Conservation (phyloP, 495 filamentous ascomycete species). For the Penicillium steckii region DNA sequence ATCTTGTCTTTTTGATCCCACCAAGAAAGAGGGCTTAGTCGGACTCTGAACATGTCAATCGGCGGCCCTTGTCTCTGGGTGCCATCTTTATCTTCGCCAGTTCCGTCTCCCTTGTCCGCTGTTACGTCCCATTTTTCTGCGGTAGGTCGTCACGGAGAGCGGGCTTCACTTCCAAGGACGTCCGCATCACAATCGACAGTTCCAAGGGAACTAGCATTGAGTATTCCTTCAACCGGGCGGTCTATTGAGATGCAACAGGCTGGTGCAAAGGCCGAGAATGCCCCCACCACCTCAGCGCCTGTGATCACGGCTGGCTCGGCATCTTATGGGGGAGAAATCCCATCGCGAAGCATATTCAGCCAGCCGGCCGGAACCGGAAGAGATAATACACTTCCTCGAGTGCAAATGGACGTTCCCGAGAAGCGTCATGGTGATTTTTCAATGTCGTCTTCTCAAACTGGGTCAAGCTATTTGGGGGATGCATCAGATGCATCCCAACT, state of each 20-base stretch:
- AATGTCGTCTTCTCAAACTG: slow-evolving; percentile 14
- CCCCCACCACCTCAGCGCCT: slow-evolving; percentile 24
- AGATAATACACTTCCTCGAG: slow-evolving; percentile 17
- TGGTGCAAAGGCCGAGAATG: slow-evolving; percentile 37
- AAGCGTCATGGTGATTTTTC: slow-evolving; percentile 16
- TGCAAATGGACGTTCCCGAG: slow-evolving; percentile 23
- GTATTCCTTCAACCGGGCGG: slow-evolving; percentile 10
- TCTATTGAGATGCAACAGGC: slow-evolving; percentile 33
- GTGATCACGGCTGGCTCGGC: slow-evolving; percentile 12
- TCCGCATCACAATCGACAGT: slow-evolving; percentile 21
- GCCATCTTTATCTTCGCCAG: slow-evolving; percentile 36
- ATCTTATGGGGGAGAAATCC: slow-evolving; percentile 23
- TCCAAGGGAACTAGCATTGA: slow-evolving; percentile 23
- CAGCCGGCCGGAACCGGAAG: slow-evolving; percentile 9
- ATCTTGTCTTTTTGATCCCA: background rate
- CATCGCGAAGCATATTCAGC: slow-evolving; percentile 8
- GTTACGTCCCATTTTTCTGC: slow-evolving; percentile 35
- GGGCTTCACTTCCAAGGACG: slow-evolving; percentile 21
- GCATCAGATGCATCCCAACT: slow-evolving; percentile 17
- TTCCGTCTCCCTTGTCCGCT: slow-evolving; percentile 36
- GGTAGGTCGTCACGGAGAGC: slow-evolving; percentile 33
- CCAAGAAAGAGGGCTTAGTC: background rate
- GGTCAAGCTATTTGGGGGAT: slow-evolving; percentile 16
- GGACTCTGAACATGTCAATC: slow-evolving; percentile 41
- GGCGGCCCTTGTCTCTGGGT: slow-evolving; percentile 45